Conservation (phyloP, 2,329 filamentous ascomycete genomes). For the Arthroderma sp. region DNA sequence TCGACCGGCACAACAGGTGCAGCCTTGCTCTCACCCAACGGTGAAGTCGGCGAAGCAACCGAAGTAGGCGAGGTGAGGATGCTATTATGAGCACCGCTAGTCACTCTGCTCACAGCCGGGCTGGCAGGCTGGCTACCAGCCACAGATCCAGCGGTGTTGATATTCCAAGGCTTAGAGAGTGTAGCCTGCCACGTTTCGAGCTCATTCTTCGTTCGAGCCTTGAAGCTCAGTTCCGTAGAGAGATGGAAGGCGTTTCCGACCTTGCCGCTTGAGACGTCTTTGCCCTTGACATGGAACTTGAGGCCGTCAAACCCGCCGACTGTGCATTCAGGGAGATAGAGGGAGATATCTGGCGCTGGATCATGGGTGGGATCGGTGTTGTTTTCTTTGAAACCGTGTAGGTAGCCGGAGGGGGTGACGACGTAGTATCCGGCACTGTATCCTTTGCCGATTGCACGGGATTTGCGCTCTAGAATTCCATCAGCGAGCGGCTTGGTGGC, state of each 20-base stretch:
- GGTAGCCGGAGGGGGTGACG: constrained; percentile 70
- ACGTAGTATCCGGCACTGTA: constrained; percentile 80
- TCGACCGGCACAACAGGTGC: neutral
- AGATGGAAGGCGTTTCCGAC: constrained; percentile 71
- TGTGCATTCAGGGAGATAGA: constrained; percentile 83
- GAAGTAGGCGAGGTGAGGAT: too few relatives aligned
- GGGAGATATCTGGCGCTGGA: constrained; percentile 62
- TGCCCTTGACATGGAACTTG: constrained; percentile 93
- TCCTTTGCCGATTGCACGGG: constrained; percentile 66
- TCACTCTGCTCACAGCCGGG: constrained; percentile 1
- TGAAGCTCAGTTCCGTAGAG: constrained; percentile 69
- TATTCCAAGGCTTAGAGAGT: neutral
- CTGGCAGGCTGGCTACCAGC: constrained; percentile 3
- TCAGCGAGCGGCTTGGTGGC: constrained; percentile 74
- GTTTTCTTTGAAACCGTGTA: constrained; percentile 94
- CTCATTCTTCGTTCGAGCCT: constrained; percentile 67
- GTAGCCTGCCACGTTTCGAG: constrained; percentile 58
- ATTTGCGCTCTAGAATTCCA: constrained; percentile 80
- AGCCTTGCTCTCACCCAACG: neutral
- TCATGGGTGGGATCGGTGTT: constrained; percentile 49
- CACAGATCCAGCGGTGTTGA: neutral
- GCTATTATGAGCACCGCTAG: neutral
- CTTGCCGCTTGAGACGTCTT: constrained; percentile 67
- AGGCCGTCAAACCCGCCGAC: constrained; percentile 59
- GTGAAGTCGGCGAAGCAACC: too few relatives aligned